Conservation (phyloP, 106 monocot genomes). For the Gastrodia elata region DNA sequence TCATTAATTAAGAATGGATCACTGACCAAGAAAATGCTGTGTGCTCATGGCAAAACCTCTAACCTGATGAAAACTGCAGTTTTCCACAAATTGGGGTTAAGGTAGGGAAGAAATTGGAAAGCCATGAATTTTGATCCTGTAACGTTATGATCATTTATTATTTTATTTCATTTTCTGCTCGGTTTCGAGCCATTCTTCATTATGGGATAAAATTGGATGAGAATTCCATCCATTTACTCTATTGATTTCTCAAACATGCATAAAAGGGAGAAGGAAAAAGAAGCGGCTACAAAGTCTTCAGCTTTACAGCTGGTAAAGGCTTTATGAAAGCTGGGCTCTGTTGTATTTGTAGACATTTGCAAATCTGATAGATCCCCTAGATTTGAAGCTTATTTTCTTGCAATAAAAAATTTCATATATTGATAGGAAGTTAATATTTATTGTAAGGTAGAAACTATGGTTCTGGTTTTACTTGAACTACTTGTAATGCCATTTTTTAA, state of each 20-base stretch:
- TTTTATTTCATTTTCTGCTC: conserved; percentile 13
- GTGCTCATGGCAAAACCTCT: conserved; percentile 8
- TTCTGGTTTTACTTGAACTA: neutral
- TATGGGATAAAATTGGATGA: conserved; percentile 1
- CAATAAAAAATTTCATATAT: neutral
- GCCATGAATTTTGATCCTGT: conserved; percentile 9
- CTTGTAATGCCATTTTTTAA: neutral
- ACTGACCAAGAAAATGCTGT: conserved; percentile 4
- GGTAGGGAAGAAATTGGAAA: neutral
- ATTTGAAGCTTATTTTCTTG: neutral
- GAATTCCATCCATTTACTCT: neutral
- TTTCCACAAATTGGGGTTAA: neutral
- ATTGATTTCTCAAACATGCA: conserved; percentile 4
- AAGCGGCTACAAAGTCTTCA: neutral
- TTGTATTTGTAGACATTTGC: neutral
- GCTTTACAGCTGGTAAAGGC: neutral
- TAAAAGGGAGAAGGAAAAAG: neutral
- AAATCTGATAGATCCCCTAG: neutral
- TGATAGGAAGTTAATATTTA: no score
- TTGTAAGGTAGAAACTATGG: neutral
- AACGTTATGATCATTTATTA: conserved; percentile 8
- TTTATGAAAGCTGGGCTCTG: conserved; percentile 1
- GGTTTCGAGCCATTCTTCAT: conserved; percentile 12
- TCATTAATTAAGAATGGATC: conserved; percentile 4
- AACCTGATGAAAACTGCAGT: conserved; percentile 3